phyloP scores from a whole-genome alignment of 176 grass and related monocot species.

The Cenchrus americanus region DNA sequence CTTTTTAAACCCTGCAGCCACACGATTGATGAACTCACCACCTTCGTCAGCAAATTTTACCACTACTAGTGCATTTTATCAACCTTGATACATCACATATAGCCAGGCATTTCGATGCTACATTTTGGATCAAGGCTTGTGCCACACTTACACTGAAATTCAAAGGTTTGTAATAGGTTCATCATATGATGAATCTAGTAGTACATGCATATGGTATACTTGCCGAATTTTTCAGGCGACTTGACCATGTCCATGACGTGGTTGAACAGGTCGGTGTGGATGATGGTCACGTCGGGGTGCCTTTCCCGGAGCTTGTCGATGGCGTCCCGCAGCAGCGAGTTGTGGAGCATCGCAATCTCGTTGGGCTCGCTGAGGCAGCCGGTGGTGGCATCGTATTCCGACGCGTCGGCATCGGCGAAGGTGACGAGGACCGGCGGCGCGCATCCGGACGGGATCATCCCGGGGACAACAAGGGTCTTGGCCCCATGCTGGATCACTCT shows the following conservation, averaged over 20 bases:
- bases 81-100: background rate
- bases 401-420: constrained; percentile 13
- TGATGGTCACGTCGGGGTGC: constrained; percentile 41
- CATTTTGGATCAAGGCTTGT: too few species aligned
- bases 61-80: background rate
- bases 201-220: background rate
- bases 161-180: background rate
- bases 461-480: constrained; percentile 22
- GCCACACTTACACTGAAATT: background rate
- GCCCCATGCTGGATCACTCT: constrained; percentile 43
- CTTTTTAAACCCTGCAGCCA: constrained; percentile 31
- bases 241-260: constrained; percentile 52
- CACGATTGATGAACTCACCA: background rate
- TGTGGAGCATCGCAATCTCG: constrained; percentile 46
- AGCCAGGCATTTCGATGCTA: too few species aligned
- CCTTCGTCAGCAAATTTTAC: background rate
- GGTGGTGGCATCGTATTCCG: constrained; percentile 41
- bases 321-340: constrained; percentile 43
- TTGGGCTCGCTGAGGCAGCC: constrained; percentile 57
- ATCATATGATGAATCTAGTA: background rate
- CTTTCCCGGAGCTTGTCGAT: constrained; percentile 37
- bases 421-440: constrained; percentile 29
- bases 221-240: constrained; percentile 56
- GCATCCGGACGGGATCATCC: constrained; percentile 45
- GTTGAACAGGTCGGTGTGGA: constrained; percentile 54